A percentile compares a stretch with the other conserved stretches of the same genome.
Conservation (phyloP, 2,329 filamentous ascomycete genomes). For the Paraphaeosphaeria minitans region DNA sequence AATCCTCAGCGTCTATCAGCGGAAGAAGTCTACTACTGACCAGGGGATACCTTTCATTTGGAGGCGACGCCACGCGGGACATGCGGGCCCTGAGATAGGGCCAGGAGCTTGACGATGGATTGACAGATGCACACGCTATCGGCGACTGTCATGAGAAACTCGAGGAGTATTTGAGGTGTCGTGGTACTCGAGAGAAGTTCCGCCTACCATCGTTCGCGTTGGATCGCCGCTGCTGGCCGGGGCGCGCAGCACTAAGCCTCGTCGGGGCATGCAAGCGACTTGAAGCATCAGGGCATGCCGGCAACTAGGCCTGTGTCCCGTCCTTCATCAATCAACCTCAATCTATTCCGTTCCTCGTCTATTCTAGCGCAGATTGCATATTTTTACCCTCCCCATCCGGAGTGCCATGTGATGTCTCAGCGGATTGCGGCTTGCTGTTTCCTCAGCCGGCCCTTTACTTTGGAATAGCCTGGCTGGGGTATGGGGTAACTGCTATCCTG, state of each 20-base stretch:
- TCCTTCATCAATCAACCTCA: slow-evolving; percentile 46
- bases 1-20: slow-evolving; percentile 17
- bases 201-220: slow-evolving; percentile 5
- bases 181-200: slow-evolving; percentile 7
- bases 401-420: slow-evolving; percentile 23
- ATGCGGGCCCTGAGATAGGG: slow-evolving; percentile 8
- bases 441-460: slow-evolving; percentile 33
- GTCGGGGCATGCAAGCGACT: slow-evolving; percentile 26
- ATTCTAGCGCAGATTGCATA: slow-evolving; percentile 40
- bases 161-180: slow-evolving; percentile 9
- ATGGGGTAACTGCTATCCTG: slow-evolving; percentile 20
- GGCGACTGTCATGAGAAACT: neutral
- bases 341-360: slow-evolving; percentile 33
- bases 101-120: neutral
- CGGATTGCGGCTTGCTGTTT: slow-evolving; percentile 34
- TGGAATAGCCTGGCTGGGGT: slow-evolving; percentile 21
- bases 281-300: neutral
- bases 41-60: slow-evolving; percentile 24
- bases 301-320: slow-evolving; percentile 32
- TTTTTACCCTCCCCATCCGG: slow-evolving; percentile 28
- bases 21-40: slow-evolving; percentile 25
- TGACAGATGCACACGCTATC: slow-evolving; percentile 4
- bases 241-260: slow-evolving; percentile 17
- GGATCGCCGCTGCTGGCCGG: slow-evolving; percentile 1
- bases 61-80: slow-evolving; percentile 24